Conservation (phyloP, 2,329 filamentous ascomycete species). For the Trichoderma asperellum region DNA sequence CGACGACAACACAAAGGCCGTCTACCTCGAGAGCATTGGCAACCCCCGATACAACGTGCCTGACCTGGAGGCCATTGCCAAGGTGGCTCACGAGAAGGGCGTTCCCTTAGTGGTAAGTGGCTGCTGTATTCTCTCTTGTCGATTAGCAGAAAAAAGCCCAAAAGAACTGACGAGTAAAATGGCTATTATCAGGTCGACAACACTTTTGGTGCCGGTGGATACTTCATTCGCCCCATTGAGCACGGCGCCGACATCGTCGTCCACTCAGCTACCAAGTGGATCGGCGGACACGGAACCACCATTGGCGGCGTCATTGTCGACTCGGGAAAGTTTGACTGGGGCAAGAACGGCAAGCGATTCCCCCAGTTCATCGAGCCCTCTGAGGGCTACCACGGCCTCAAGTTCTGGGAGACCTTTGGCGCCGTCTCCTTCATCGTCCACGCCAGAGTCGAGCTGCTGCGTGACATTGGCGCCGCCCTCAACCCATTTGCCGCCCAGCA, state of each 20-base stretch:
- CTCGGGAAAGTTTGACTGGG: constrained; percentile 93
- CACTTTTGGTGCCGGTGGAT: constrained; percentile 92
- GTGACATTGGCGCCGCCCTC: constrained; percentile 80
- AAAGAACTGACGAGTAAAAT: background rate
- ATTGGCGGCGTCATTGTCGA: constrained; percentile 87
- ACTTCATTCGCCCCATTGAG: constrained; percentile 82
- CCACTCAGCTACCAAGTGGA: constrained; percentile 96
- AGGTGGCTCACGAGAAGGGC: constrained; percentile 71
- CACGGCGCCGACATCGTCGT: constrained; percentile 93
- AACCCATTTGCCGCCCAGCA: constrained; percentile 95
- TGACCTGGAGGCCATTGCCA: constrained; percentile 84
- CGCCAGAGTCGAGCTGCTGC: constrained; percentile 84
- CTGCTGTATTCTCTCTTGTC: background rate
- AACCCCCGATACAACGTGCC: constrained; percentile 94
- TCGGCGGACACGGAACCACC: constrained; percentile 92
- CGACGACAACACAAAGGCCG: constrained; percentile 89
- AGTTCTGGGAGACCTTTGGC: constrained; percentile 93
- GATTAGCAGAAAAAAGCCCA: background rate
- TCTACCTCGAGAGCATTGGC: constrained; percentile 90
- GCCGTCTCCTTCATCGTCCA: constrained; percentile 80
- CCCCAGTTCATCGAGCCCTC: constrained; percentile 90
- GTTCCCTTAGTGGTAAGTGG: constrained; percentile 64
- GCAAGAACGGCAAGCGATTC: constrained; percentile 79
- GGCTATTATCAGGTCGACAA: constrained; percentile 72
- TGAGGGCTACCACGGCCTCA: constrained; percentile 88